phyloP scores from a whole-genome alignment of 805 yeast genomes.

The Pichia paraexigua region DNA sequence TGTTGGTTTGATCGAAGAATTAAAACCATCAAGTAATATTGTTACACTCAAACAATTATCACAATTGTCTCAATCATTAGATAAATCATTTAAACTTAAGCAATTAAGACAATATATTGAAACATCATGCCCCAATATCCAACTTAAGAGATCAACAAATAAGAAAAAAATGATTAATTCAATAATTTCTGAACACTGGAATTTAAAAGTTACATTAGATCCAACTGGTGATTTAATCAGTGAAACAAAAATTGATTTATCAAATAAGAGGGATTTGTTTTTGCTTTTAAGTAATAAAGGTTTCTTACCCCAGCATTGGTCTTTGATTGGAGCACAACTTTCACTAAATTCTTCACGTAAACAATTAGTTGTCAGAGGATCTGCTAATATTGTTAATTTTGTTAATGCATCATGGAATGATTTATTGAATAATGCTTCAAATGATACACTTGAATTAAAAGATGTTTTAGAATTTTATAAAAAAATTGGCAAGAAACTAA shows the following conservation, averaged over 20 bases:
- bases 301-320: constrained; percentile 27
- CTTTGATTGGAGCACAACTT: constrained; percentile 29
- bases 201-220: constrained; percentile 12
- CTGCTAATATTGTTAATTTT: constrained; percentile 21
- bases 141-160: constrained; percentile 6
- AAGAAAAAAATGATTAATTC: constrained; percentile 17
- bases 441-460: constrained; percentile 17
- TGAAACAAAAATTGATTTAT: constrained; percentile 19
- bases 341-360: constrained; percentile 20
- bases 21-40: constrained; percentile 18
- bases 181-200: constrained; percentile 23
- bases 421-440: constrained; percentile 22
- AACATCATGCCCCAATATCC: constrained; percentile 4
- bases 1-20: constrained; percentile 20
- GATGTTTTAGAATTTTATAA: constrained; percentile 15
- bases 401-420: constrained; percentile 29
- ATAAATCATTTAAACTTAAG: constrained; percentile 14
- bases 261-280: constrained; percentile 25
- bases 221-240: constrained; percentile 7
- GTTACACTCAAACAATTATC: constrained; percentile 19
- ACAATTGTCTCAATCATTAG: constrained; percentile 11
- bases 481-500: constrained; percentile 15
- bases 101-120: constrained; percentile 20
- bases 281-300: constrained; percentile 27
- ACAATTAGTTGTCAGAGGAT: constrained; percentile 25